Evolutionary conservation across 2,329 filamentous ascomycete species (phyloP).

Genomic region (Colletotrichum cuscutae): DNA sequence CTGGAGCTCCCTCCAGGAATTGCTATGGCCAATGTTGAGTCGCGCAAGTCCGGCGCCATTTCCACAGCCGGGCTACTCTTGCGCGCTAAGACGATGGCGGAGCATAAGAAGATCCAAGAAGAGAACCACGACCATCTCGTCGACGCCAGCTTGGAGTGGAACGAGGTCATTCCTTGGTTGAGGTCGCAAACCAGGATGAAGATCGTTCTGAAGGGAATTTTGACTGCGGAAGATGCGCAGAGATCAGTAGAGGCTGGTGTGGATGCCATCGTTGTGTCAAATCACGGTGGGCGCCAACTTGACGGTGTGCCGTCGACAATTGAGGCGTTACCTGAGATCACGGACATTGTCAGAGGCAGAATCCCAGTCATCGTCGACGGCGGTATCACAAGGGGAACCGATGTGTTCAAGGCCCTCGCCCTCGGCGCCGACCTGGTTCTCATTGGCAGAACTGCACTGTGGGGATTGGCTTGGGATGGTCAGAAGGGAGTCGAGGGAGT

Average conservation of each 20-base stretch:
- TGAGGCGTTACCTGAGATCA: slow-evolving; percentile 34
- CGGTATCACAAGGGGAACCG: slow-evolving; percentile 27
- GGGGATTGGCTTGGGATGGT: slow-evolving; percentile 33
- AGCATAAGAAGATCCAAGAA: slow-evolving; percentile 20
- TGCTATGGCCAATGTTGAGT: slow-evolving; percentile 37
- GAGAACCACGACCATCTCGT: slow-evolving; percentile 28
- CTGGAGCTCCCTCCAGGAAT: slow-evolving; percentile 38
- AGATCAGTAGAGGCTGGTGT: slow-evolving; percentile 36
- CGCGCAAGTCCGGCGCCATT: slow-evolving; percentile 5
- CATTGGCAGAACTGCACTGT: slow-evolving; percentile 28
- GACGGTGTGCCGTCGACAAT: slow-evolving; percentile 35
- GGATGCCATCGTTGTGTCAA: slow-evolving; percentile 37
- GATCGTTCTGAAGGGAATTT: slow-evolving; percentile 39
- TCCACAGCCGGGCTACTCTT: slow-evolving; percentile 37
- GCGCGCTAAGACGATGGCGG: slow-evolving; percentile 27
- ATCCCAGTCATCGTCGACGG: slow-evolving; percentile 39
- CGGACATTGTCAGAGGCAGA: slow-evolving; percentile 22
- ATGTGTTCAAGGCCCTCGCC: slow-evolving; percentile 33
- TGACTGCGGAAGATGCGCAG: slow-evolving; percentile 37
- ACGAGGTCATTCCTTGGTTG: slow-evolving; percentile 37
- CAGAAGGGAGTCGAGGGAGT: slow-evolving; percentile 34
- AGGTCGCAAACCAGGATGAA: slow-evolving; percentile 39
- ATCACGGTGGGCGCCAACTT: slow-evolving; percentile 38
- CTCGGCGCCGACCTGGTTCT: slow-evolving; percentile 29
- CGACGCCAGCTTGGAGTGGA: slow-evolving; percentile 38